Base-by-base conservation (phyloP, 139 green algal genomes). In the Chlorella sorokiniana region DNA sequence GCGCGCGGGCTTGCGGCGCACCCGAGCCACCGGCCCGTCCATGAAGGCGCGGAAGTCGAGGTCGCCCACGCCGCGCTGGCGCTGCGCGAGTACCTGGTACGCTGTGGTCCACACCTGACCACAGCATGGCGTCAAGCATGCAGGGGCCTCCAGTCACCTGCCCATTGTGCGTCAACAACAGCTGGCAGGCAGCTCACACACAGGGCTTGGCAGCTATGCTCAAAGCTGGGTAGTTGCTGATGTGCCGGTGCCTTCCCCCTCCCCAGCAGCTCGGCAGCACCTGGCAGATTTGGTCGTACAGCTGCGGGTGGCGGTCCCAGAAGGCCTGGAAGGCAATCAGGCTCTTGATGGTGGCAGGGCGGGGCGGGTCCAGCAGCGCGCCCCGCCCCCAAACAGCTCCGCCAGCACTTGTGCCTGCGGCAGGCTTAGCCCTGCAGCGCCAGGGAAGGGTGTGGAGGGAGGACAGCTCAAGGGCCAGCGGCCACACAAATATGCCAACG, bases 1-100 rank as follows among this genome's bases (percentile, higher is more conserved):
- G 20, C 89, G 85, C 33, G 65, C 89, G 78, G 93, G 92, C 81
- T 96, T 96, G 80, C 88, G 88, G 27, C 87, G 77, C 29, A 95
- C 69, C 4, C 82, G 81, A 0, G 86, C 76, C 33, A 96, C 86
- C 29, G 75, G 54, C 7, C 81, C 84, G 1, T 88, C 84, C 88
- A 95, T 91, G 70, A 96, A 88, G 25, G 54, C n/a, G 18, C 40
- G 9, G 69, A 93, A 92, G n/a, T 44, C 48, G 51, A 92, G 89
- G 64, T 85, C 83, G 31, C 80, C 69, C 0, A 68, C 35, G 35
- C 81, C 84, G 69, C 68, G 25, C 69, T 72, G 27, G 20, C 68
- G 33, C 38, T 81, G 41, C 62, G 79, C 71, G 75, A 90, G 16
- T 37, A 81, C 56, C n/a, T 79, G 42, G 74, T 87, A 75, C 10